Evolutionary conservation across 2,329 filamentous ascomycete genomes (phyloP).

Genomic region (Rutstroemia sp.): DNA sequence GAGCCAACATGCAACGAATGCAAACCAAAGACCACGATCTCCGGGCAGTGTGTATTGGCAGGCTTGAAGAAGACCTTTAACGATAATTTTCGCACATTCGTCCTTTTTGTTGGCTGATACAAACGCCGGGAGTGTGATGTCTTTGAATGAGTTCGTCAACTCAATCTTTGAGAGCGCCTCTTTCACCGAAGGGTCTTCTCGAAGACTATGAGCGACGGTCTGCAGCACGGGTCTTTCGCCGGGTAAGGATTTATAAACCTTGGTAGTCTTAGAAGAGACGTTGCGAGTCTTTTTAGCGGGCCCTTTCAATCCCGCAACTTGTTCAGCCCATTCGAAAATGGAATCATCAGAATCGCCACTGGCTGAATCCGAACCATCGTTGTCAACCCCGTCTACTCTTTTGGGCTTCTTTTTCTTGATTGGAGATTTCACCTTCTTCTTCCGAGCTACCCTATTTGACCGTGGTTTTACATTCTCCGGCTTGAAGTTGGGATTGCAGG

Average conservation of each 20-base stretch:
- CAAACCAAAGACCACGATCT: conserved; percentile 26
- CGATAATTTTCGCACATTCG: conserved; percentile 12
- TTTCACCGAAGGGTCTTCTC: not conserved
- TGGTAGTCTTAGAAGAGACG: conserved; percentile 1
- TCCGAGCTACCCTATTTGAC: conserved; percentile 3
- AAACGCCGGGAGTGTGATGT: not conserved
- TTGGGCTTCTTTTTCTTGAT: not conserved
- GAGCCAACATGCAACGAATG: conserved; percentile 23
- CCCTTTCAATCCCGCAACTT: conserved; percentile 5
- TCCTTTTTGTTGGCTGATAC: not conserved
- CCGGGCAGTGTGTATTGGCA: conserved; percentile 26
- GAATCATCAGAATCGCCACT: conserved; percentile 16
- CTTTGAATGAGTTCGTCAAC: not conserved
- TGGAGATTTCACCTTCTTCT: not conserved
- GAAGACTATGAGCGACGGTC: not conserved
- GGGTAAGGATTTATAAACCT: conserved; percentile 2
- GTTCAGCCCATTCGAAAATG: conserved; percentile 18
- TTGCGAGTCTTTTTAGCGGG: not conserved
- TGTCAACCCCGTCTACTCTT: not conserved
- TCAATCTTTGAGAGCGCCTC: conserved; percentile 2
- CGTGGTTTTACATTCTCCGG: conserved; percentile 4
- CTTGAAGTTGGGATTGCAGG: conserved; percentile 28
- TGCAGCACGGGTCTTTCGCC: conserved; percentile 2
- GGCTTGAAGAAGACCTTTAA: conserved; percentile 16
- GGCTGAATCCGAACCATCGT: not conserved